These are phyloP conservation scores for Saccharomycopsis fibuligera DNA, from an alignment of 805 yeast genomes.

Conservation along the genomic window DNA sequence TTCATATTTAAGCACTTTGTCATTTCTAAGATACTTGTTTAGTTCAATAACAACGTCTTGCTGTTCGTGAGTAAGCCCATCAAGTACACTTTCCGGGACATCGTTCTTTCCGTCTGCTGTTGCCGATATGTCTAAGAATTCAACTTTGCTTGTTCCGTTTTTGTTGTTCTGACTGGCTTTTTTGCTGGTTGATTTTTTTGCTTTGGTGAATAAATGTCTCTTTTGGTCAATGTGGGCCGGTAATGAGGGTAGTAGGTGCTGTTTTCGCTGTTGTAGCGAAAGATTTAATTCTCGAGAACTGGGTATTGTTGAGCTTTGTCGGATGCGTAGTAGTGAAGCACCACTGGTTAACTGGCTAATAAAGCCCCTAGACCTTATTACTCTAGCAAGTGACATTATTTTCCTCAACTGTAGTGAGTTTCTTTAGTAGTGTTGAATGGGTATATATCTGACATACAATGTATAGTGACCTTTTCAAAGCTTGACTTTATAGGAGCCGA, in stretches of 20 bases:
- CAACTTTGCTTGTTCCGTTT: not conserved
- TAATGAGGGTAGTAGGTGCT: not conserved
- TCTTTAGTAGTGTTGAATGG: no score
- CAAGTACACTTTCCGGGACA: not conserved
- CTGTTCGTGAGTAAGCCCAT: not conserved
- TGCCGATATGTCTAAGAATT: not conserved
- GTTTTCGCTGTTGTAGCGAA: not conserved
- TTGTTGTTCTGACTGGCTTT: not conserved
- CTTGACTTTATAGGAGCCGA: no score
- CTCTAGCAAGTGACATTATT: not conserved
- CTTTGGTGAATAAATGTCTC: no score
- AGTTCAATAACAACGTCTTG: slow-evolving; percentile 8
- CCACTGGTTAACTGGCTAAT: not conserved
- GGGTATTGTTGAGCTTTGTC: not conserved
- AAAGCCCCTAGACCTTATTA: not conserved
- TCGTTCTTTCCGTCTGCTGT: no score
- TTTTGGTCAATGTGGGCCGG: not conserved
- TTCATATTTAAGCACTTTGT: not conserved
- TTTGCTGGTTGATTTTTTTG: no score
- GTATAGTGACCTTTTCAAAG: no score
- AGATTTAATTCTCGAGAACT: not conserved
- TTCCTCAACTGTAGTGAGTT: no score
- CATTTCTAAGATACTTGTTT: slow-evolving; percentile 2
- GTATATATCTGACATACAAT: no score
- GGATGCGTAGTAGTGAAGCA: not conserved